phyloP scores from a whole-genome alignment of 257 asterid species.

The Dorcoceras hygrometricum region DNA sequence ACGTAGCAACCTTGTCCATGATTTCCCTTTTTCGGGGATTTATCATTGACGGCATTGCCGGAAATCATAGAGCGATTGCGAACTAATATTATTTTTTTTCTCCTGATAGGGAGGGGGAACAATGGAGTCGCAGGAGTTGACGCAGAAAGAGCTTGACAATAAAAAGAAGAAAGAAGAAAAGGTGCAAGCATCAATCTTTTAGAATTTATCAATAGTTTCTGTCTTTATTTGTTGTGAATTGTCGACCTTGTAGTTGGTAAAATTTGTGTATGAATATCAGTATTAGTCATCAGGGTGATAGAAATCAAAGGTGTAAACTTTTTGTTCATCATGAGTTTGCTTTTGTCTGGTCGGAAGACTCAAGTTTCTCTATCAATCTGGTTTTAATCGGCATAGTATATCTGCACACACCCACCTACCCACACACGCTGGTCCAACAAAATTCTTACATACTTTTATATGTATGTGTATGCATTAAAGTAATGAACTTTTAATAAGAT shows the following conservation, averaged over 20 bases:
- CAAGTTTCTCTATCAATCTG: neutral
- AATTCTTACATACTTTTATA: neutral
- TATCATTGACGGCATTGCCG: neutral
- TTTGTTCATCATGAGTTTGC: slow-evolving; percentile 14
- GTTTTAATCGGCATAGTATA: neutral
- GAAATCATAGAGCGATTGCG: neutral
- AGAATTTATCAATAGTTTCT: neutral
- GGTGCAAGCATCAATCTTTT: slow-evolving; percentile 33
- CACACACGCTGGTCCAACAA: neutral
- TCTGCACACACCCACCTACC: neutral
- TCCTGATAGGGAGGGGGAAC: slow-evolving; percentile 30
- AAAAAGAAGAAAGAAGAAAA: slow-evolving; percentile 95
- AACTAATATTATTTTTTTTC: neutral
- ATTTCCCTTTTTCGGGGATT: neutral
- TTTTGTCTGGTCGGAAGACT: neutral
- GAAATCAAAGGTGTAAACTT: slow-evolving; percentile 5
- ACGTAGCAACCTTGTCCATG: neutral
- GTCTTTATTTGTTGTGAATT: neutral
- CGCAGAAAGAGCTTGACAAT: slow-evolving; percentile 76
- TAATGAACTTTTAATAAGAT: neutral
- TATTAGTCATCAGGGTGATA: neutral
- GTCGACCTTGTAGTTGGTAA: slow-evolving; percentile 1
- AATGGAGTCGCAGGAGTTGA: slow-evolving; percentile 46
- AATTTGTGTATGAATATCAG: too few relatives aligned
- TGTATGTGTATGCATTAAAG: neutral